Conservation (phyloP, 2,329 filamentous ascomycete genomes). For the Colletotrichum endophyticum region DNA sequence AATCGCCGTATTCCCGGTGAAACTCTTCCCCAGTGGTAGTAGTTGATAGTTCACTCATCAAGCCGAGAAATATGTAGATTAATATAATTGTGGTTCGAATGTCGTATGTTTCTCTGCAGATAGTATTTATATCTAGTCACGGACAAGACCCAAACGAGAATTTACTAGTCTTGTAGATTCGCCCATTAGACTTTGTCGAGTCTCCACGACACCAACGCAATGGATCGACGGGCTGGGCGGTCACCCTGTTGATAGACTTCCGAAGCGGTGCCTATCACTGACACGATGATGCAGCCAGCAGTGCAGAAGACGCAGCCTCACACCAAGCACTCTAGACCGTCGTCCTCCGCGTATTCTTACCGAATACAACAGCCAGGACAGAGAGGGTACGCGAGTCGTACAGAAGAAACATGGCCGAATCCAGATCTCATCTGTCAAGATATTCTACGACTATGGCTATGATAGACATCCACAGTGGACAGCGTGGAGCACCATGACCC, state of each 20-base stretch:
- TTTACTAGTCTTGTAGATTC: neutral
- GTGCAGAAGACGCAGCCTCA: neutral
- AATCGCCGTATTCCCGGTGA: neutral
- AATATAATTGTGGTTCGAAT: neutral
- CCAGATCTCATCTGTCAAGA: neutral
- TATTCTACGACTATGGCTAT: neutral
- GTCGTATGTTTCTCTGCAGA: neutral
- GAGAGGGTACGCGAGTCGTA: neutral
- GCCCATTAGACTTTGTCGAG: neutral
- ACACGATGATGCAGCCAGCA: neutral
- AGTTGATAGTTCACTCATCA: neutral
- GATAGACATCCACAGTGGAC: neutral
- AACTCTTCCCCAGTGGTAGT: neutral
- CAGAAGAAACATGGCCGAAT: neutral
- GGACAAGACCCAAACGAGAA: neutral
- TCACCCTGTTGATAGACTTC: accelerated
- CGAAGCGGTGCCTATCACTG: neutral
- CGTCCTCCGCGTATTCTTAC: neutral
- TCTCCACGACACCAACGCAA: neutral
- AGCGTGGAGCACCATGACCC: neutral
- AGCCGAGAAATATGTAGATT: too few relatives aligned
- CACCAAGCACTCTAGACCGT: neutral
- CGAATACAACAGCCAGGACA: neutral
- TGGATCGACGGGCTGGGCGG: neutral
- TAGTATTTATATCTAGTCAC: neutral